phyloP scores from a whole-genome alignment of 1,284 basidiomycete genomes.

The Puccinia horiana region DNA sequence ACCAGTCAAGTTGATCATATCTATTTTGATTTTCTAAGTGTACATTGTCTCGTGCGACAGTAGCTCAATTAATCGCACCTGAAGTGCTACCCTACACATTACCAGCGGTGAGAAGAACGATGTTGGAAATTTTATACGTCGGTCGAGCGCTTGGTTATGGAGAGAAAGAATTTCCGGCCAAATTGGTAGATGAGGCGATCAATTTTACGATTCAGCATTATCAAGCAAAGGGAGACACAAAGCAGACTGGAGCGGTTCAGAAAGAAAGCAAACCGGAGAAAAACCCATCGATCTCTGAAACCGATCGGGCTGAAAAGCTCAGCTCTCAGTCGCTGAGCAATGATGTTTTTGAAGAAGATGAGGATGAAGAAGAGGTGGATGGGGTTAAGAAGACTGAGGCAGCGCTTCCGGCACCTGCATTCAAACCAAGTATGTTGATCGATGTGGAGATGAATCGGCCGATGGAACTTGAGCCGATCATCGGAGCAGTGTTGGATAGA shows the following conservation, averaged over 20 bases:
- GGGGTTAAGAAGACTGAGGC: not conserved
- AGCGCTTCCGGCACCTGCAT: not conserved
- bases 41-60: slow-evolving; percentile 60
- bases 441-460: slow-evolving; percentile 44
- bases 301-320: slow-evolving; percentile 3
- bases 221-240: not conserved
- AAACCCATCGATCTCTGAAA: not conserved
- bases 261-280: not conserved
- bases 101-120: slow-evolving; percentile 58
- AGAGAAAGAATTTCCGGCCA: slow-evolving; percentile 34
- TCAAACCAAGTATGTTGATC: slow-evolving; percentile 45
- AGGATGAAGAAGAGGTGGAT: slow-evolving; percentile 23
- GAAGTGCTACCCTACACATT: slow-evolving; percentile 58
- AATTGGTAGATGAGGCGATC: slow-evolving; percentile 44
- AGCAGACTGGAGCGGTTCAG: too few species aligned
- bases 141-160: slow-evolving; percentile 56
- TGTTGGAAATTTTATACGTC: slow-evolving; percentile 60
- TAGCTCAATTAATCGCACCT: slow-evolving; percentile 58
- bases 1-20: not conserved
- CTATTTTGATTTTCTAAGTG: slow-evolving; percentile 53
- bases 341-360: slow-evolving; percentile 34
- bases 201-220: slow-evolving; percentile 30
- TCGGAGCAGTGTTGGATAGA: slow-evolving; percentile 43
- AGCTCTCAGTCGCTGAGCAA: not conserved
- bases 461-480: slow-evolving; percentile 45